Base-by-base conservation (phyloP, 441 rosid species). In the Dalechampia spathulata region DNA sequence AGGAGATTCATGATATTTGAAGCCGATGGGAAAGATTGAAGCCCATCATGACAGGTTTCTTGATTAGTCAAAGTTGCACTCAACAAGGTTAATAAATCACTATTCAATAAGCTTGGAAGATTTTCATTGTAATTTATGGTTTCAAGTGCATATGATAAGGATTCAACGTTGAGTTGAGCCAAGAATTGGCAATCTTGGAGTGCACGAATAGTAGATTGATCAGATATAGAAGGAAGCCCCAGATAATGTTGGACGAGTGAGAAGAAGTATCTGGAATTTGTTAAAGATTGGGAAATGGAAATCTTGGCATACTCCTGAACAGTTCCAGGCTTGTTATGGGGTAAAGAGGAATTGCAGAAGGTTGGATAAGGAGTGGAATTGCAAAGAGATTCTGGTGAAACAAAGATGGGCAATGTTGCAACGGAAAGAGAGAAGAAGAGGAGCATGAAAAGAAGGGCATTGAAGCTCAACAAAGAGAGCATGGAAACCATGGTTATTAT, bases 51-150 rank as follows among this genome's bases (percentile, higher is more conserved):
- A 32, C 95, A 81, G 0, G 90, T 82, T 56, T 80, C 72, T 30
- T 60, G 67, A 57, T 84, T 79, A 7, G 93, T 86, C 60, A 89
- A 66, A 22, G 74, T 63, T 23, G 90, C 87, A 12, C 86, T 83
- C 5, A 85, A 74, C 30, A 75, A 37, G 27, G 79, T 62, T 34
- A 72, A 77, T 28, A 67, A 19, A 49, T 82, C 82, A 42, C 52
- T 51, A 43, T 72, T 75, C 41, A 58, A 36, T 25, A 36, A 40
- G 49, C 21, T 11, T 64, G 57, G 1, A 77, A 61, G 34, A 30
- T 30, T 30, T 57, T 2, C 40, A 28, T 68, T 54, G 4, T 55
- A 52, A 14, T 45, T 65, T 41, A 69, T 30, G 10, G 42, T 45
- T 22, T 55, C 7, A 0, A 51, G 32, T 16, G 78, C 53, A 56